Evolutionary conservation across 2,329 filamentous ascomycete species (phyloP).

Genomic region (Tricladium varicosporioides): DNA sequence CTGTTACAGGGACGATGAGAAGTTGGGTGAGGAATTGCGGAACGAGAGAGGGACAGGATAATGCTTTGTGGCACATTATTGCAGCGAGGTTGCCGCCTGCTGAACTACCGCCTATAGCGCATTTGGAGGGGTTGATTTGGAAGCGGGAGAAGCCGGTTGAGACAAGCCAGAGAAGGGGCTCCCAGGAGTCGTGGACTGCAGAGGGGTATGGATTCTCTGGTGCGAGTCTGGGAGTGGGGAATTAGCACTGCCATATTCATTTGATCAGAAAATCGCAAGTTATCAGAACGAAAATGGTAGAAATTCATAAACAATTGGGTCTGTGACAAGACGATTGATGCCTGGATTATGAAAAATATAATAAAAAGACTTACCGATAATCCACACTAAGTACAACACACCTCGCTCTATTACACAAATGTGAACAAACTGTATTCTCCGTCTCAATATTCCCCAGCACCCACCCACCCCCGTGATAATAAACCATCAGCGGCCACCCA

Average conservation of each 20-base stretch:
- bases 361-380: conserved; percentile 45
- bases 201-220: conserved; percentile 56
- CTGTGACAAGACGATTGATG: neutral
- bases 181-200: conserved; percentile 56
- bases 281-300: neutral
- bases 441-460: conserved; percentile 56
- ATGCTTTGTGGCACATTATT: conserved; percentile 50
- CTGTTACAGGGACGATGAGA: conserved; percentile 55
- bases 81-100: conserved; percentile 52
- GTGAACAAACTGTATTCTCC: conserved; percentile 55
- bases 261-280: too few species aligned
- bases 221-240: conserved; percentile 44
- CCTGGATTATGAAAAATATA: too few species aligned
- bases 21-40: conserved; percentile 47
- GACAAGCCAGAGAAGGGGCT: conserved; percentile 48
- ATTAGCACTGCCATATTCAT: neutral
- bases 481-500: conserved; percentile 56
- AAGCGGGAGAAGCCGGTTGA: conserved; percentile 25
- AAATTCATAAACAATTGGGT: too few species aligned
- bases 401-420: conserved; percentile 48
- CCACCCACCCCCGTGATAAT: conserved; percentile 59
- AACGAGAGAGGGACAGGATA: conserved; percentile 23
- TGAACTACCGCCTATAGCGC: conserved; percentile 50
- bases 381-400: conserved; percentile 55
- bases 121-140: conserved; percentile 41